Percentiles rank a stretch among this genome's conserved stretches.
Evolutionary conservation across 371 early-diverging fungal species (phyloP).

Genomic region (Rhizopus sp.): DNA sequence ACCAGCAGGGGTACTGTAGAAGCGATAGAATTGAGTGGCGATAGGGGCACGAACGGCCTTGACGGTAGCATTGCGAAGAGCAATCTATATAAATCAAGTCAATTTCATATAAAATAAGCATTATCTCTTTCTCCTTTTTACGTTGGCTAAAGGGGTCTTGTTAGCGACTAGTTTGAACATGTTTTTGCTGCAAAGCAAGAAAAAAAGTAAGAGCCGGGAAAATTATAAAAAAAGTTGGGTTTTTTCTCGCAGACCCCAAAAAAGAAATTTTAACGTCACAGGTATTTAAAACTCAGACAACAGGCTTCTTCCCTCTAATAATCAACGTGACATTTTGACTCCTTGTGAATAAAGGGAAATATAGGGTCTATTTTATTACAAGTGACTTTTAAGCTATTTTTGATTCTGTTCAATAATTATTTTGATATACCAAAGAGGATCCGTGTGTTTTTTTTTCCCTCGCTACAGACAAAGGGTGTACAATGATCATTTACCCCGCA

Average conservation of each 20-base stretch:
- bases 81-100: conserved; percentile 43
- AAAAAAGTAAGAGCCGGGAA: conserved; percentile 11
- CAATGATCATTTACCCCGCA: no score
- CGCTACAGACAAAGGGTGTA: no score
- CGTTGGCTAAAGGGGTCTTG: conserved; percentile 63
- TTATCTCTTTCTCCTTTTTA: conserved; percentile 20
- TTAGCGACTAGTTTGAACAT: conserved; percentile 66
- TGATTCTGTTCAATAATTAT: no score
- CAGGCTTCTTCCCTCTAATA: no score
- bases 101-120: not conserved
- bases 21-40: conserved; percentile 57
- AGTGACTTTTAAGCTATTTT: no score
- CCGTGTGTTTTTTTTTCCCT: no score
- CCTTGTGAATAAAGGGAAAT: no score
- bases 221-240: not conserved
- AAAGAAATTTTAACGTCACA: conserved; percentile 3
- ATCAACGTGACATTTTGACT: no score
- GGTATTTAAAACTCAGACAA: no score
- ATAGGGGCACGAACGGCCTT: conserved; percentile 58
- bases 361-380: no score
- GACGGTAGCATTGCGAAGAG: conserved; percentile 56
- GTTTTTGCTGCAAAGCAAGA: conserved; percentile 22
- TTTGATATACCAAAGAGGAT: no score
- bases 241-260: conserved; percentile 2
- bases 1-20: conserved; percentile 63